Evolutionary conservation across 1,284 basidiomycete species (phyloP).

Genomic region (Marasmius sp.): DNA sequence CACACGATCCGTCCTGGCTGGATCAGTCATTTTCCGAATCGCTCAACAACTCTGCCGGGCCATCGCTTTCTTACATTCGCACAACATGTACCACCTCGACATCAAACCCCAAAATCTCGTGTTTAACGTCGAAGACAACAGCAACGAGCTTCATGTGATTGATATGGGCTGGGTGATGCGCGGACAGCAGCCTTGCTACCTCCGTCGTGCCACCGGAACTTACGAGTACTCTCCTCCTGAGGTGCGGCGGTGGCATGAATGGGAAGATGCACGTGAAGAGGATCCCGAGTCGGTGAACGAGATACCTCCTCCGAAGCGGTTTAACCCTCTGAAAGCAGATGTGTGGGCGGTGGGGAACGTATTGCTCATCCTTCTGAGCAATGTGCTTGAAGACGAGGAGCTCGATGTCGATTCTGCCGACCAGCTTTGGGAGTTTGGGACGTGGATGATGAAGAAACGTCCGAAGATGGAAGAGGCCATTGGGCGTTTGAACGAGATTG

Average conservation of each 20-base stretch:
- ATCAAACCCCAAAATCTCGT: not conserved
- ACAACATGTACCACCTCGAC: not conserved
- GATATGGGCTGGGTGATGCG: not conserved
- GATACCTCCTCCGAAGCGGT: not conserved
- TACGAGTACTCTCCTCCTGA: not conserved
- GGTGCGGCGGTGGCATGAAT: not conserved
- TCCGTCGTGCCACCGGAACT: not conserved
- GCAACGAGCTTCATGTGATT: not conserved
- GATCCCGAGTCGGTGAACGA: not conserved
- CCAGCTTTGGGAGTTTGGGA: not conserved
- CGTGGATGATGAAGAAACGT: not conserved
- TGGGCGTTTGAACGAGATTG: not conserved
- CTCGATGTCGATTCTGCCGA: not conserved
- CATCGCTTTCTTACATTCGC: not conserved
- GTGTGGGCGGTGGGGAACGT: not conserved
- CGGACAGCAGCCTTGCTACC: not conserved
- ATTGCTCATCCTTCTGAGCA: not conserved
- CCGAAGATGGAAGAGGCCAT: not conserved
- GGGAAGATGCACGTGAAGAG: not conserved
- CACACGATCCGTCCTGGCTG: too few relatives aligned
- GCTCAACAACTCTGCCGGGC: not conserved
- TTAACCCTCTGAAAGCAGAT: not conserved
- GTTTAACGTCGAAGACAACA: not conserved
- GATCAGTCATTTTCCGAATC: not conserved
- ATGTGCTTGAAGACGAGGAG: not conserved